Evolutionary conservation across 208 protist species (phyloP), one percentile per base, ranked within the genome.

Genomic region (Acanthamoeba sp.): DNA sequence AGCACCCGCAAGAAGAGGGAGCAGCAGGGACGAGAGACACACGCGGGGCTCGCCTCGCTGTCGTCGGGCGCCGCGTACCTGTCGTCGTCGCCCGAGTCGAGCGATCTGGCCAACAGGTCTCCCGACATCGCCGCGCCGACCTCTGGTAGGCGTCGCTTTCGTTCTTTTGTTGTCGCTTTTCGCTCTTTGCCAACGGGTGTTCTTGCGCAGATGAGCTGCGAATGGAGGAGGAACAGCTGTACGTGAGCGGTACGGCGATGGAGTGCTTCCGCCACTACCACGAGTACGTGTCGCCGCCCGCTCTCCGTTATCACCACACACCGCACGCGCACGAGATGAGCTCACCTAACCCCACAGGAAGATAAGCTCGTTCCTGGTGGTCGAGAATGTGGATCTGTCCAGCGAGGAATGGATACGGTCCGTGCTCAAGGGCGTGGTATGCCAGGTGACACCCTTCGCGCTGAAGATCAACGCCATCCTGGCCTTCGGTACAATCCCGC

Each of bases 211-310:
- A 48, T 14, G 69, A 78, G 7, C 29, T 78, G 69, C n/a, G 69
- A 0, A 38, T 7, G 36, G 69, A 78, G 38, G 69, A 78, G 36
- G 69, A 78, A 20, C 69, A 78, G 69, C 69, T 78, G 34, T 78
- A 78, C 69, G 6, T 45, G 69, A 78, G 69, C 69, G 69, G 69
- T 18, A 48, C 69, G 32, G 38, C 69, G 36, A 78, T 78, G 69
- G 69, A 78, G 36, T 78, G 69, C 36, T 78, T 78, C 16, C 69
- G 38, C n/a, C 36, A 78, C 36, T 78, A 29, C 36, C 12, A 45
- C 20, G 69, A 78, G 69, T 78, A 45, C 69, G 69, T 66, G 1
- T 10, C 27, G 12, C 9, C 0, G 1, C 16, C 22, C 34, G n/a
- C n/a, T n/a, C n/a, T n/a, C n/a, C n/a, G n/a, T n/a, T n/a, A n/a